Evolutionary conservation across 352 stramenopile genomes (phyloP).

Genomic region (Phytophthora aleatoria): DNA sequence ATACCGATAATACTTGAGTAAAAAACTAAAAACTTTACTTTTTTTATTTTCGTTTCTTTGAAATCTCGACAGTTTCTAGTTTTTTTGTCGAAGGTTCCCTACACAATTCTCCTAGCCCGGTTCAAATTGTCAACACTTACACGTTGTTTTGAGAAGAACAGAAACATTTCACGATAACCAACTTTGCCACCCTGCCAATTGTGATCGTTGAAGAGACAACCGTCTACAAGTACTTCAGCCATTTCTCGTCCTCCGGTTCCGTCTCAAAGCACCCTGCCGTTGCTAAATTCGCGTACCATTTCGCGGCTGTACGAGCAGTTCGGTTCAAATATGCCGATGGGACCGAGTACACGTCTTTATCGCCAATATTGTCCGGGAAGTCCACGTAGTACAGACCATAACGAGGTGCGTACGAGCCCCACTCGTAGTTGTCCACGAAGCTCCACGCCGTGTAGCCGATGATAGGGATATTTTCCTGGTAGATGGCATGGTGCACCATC

Average conservation of each 20-base stretch:
- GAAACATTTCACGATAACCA: too few species aligned
- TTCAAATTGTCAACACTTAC: too few species aligned
- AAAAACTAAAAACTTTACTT: too few species aligned
- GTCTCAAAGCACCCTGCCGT: slow-evolving; percentile 31
- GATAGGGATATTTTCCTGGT: slow-evolving; percentile 63
- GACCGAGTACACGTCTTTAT: slow-evolving; percentile 25
- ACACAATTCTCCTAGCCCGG: too few species aligned
- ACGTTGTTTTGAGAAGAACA: too few species aligned
- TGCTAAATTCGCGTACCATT: slow-evolving; percentile 36
- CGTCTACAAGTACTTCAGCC: slow-evolving; percentile 20
- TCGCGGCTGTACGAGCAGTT: slow-evolving; percentile 45
- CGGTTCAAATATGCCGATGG: slow-evolving; percentile 38
- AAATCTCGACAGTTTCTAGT: too few species aligned
- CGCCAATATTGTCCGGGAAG: slow-evolving; percentile 44
- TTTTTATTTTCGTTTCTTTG: too few species aligned
- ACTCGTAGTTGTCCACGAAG: slow-evolving; percentile 96
- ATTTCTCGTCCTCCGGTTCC: slow-evolving; percentile 36
- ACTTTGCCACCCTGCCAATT: too few species aligned
- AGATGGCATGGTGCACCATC: slow-evolving; percentile 55
- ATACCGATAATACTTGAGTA: too few species aligned
- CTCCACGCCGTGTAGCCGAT: slow-evolving; percentile 94
- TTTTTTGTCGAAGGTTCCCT: too few species aligned
- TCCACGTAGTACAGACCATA: slow-evolving; percentile 43
- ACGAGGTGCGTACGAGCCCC: slow-evolving; percentile 62
- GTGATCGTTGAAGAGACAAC: background rate